Evolutionary conservation across 2,329 filamentous ascomycete species (phyloP).

Genomic region (Diaporthe sp.): DNA sequence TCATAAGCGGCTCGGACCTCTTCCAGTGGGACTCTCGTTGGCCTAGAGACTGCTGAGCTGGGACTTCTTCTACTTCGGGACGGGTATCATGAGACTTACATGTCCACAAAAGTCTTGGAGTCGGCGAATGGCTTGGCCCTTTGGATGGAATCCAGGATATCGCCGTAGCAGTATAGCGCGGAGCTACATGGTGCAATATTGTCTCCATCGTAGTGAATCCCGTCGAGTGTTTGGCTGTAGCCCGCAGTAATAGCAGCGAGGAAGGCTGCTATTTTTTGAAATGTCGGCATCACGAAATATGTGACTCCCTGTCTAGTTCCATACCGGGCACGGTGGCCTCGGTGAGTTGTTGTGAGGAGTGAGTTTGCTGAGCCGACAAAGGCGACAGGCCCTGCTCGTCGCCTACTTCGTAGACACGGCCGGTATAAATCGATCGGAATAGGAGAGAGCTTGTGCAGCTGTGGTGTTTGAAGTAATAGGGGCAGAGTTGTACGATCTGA

Average conservation of each 20-base stretch:
- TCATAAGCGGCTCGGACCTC: constrained; percentile 74
- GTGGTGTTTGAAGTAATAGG: no score
- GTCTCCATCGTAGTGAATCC: constrained; percentile 72
- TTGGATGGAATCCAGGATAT: constrained; percentile 73
- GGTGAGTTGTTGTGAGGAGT: background rate
- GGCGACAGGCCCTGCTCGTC: background rate
- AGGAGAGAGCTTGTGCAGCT: background rate
- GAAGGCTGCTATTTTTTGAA: background rate
- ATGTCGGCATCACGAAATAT: background rate
- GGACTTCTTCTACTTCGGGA: no score
- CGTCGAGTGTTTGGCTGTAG: constrained; percentile 49
- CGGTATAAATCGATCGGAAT: no score
- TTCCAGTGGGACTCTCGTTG: constrained; percentile 69
- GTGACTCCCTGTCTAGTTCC: background rate
- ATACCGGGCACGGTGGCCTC: background rate
- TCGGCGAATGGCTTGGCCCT: constrained; percentile 74
- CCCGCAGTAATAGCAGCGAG: background rate
- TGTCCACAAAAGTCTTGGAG: constrained; percentile 80
- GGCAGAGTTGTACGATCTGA: background rate
- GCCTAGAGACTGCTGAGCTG: constrained; percentile 52
- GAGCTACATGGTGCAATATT: constrained; percentile 76
- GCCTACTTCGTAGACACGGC: background rate
- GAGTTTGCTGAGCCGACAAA: background rate
- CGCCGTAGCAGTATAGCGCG: constrained; percentile 76
- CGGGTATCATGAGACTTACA: constrained; percentile 57